These are phyloP conservation scores for Sordariomycetes sp. DNA, from an alignment of 2,329 filamentous ascomycete species.

Conservation along the genomic window DNA sequence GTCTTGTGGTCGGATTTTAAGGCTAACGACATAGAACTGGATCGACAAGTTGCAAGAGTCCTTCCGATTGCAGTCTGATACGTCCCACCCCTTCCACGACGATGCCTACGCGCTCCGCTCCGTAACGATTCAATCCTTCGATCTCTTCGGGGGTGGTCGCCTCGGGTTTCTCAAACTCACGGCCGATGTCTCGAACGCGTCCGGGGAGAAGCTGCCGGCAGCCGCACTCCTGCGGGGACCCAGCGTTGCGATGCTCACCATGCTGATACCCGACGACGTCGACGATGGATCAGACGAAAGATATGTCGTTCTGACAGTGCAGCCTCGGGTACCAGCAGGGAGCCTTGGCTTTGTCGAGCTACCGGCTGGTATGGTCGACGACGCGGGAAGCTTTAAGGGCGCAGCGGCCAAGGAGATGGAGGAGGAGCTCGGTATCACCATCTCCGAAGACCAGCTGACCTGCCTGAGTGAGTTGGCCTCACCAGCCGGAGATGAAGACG, in stretches of 20 bases:
- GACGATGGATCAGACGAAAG: constrained; percentile 28
- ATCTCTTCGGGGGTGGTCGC: constrained; percentile 35
- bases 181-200: constrained; percentile 35
- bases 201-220: constrained; percentile 41
- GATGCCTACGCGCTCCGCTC: constrained; percentile 42
- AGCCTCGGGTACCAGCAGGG: constrained; percentile 46
- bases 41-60: constrained; percentile 34
- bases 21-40: constrained; percentile 30
- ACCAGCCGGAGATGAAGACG: constrained; percentile 6
- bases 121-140: constrained; percentile 43
- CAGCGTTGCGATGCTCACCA: constrained; percentile 51
- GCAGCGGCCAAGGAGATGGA: constrained; percentile 50
- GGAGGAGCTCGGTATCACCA: constrained; percentile 49
- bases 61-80: constrained; percentile 31
- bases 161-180: constrained; percentile 50
- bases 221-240: constrained; percentile 48
- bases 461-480: constrained; percentile 43
- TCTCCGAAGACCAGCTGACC: constrained; percentile 34
- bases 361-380: constrained; percentile 51
- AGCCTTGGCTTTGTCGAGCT: constrained; percentile 47
- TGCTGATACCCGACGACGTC: constrained; percentile 43
- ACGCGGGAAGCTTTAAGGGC: constrained; percentile 43
- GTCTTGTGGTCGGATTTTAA: not conserved
- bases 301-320: constrained; percentile 49
- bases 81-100: constrained; percentile 40